These are phyloP conservation scores for Zygosaccharomyces bailii DNA, from an alignment of 805 yeast genomes.

Conservation along the genomic window DNA sequence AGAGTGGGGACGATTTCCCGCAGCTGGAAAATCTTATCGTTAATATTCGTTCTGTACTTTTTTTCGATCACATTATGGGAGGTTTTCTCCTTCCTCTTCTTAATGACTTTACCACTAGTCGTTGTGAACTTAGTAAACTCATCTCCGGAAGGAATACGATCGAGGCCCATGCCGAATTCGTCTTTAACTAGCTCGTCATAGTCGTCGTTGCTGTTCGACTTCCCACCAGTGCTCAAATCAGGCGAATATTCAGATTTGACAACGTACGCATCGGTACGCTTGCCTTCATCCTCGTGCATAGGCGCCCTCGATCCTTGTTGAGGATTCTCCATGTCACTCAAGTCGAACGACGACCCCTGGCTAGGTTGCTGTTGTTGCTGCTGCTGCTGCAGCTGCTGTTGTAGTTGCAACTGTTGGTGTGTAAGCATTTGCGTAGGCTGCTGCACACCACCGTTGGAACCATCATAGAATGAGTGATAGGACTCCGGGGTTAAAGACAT, in stretches of 20 bases:
- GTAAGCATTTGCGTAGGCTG: slow-evolving; percentile 5
- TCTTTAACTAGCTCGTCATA: slow-evolving; percentile 14
- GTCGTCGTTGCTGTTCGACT: slow-evolving; percentile 4
- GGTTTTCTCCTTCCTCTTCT: slow-evolving; percentile 48
- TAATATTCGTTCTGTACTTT: slow-evolving; percentile 67
- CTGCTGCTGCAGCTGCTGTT: slow-evolving; percentile 7
- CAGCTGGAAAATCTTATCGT: slow-evolving; percentile 59
- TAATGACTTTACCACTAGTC: slow-evolving; percentile 12
- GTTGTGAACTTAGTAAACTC: slow-evolving; percentile 9
- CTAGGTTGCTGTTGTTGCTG: neutral
- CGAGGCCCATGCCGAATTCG: slow-evolving; percentile 12
- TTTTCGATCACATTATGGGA: slow-evolving; percentile 72
- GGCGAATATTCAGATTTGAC: slow-evolving; percentile 5
- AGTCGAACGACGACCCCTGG: neutral
- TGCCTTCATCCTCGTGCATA: neutral
- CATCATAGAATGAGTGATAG: slow-evolving; percentile 15
- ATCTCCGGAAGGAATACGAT: slow-evolving; percentile 7
- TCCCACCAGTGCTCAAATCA: slow-evolving; percentile 3
- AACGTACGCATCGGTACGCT: neutral
- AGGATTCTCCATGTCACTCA: neutral
- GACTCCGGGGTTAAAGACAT: slow-evolving; percentile 21
- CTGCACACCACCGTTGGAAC: neutral
- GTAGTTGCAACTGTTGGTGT: slow-evolving; percentile 5
- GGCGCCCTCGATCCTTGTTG: neutral
- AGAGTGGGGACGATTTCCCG: slow-evolving; percentile 66